Evolutionary conservation across 225 moss, liverwort and hornwort species (phyloP).

Genomic region (Pseudisothecium myosuroides): DNA sequence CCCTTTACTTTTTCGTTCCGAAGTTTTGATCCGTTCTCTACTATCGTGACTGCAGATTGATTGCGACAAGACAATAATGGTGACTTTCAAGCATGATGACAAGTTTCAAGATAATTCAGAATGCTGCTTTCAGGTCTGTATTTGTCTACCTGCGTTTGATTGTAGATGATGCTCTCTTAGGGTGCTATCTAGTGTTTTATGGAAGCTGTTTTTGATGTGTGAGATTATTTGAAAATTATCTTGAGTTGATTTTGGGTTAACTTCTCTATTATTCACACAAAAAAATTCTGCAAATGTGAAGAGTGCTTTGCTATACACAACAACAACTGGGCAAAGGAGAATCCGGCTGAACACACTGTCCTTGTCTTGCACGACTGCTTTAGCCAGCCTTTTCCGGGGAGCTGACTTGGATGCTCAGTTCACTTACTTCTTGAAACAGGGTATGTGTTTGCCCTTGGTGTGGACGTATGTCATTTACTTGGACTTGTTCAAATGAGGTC

Average conservation of each 20-base stretch:
- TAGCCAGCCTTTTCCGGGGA: slow-evolving; percentile 92
- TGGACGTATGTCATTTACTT: background rate
- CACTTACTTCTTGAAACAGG: slow-evolving; percentile 84
- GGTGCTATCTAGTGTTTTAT: background rate
- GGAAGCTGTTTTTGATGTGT: background rate
- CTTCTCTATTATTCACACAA: background rate
- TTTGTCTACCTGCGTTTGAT: background rate
- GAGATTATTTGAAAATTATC: background rate
- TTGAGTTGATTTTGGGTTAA: background rate
- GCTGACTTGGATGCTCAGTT: slow-evolving; percentile 99
- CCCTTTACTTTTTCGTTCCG: background rate
- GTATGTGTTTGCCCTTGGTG: slow-evolving; percentile 17
- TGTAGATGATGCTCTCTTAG: background rate
- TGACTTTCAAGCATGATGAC: slow-evolving; percentile 97
- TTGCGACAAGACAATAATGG: slow-evolving; percentile 96
- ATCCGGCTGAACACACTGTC: slow-evolving; percentile 90
- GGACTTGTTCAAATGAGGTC: background rate
- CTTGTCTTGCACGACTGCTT: slow-evolving; percentile 72
- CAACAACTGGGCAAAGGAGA: slow-evolving; percentile 70
- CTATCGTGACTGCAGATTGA: slow-evolving; percentile 58
- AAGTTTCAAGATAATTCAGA: slow-evolving; percentile 95
- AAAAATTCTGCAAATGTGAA: slow-evolving; percentile 13
- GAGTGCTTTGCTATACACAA: slow-evolving; percentile 95
- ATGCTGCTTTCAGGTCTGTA: slow-evolving; percentile 92
- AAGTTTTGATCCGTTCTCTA: background rate